Conservation (phyloP, 306 rosid species). For the Gynostemma pentaphyllum region DNA sequence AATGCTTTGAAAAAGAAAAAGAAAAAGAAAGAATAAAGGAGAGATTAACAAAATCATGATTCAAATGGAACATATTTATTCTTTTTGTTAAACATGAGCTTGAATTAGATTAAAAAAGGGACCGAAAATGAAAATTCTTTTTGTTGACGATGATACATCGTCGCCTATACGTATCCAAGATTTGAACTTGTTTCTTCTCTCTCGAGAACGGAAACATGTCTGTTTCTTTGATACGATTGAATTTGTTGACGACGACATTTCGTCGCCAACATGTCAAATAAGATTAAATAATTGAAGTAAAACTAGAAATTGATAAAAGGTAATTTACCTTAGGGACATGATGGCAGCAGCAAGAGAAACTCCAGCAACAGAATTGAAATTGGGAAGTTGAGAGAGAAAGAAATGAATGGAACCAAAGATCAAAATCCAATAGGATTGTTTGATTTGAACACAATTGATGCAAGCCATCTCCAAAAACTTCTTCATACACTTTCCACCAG, state of each 20-base stretch:
- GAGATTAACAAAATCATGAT: neutral
- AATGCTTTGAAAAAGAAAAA: too few species aligned
- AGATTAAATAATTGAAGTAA: neutral
- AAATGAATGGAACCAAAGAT: conserved; percentile 78
- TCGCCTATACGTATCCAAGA: too few species aligned
- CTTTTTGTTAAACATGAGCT: too few species aligned
- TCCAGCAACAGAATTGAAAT: conserved; percentile 83
- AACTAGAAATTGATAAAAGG: neutral
- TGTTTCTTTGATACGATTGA: too few species aligned
- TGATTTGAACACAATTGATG: conserved; percentile 53
- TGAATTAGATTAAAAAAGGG: too few species aligned
- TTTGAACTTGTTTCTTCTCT: too few species aligned
- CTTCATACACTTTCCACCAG: conserved; percentile 81
- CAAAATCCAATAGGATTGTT: conserved; percentile 73
- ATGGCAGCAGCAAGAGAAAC: conserved; percentile 92
- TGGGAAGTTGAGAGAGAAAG: conserved; percentile 90
- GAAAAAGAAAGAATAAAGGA: conserved; percentile 3
- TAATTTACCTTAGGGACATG: conserved; percentile 65
- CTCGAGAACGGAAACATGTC: too few species aligned
- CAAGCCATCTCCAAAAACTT: conserved; percentile 88
- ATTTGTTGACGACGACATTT: too few species aligned
- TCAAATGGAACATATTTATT: too few species aligned
- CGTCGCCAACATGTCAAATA: neutral
- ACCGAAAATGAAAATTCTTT: too few species aligned
- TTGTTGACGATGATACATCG: too few species aligned